Evolutionary conservation across 2,329 filamentous ascomycete genomes (phyloP), one percentile per base, ranked within the genome.

Genomic region (Metarhizium robertsii): DNA sequence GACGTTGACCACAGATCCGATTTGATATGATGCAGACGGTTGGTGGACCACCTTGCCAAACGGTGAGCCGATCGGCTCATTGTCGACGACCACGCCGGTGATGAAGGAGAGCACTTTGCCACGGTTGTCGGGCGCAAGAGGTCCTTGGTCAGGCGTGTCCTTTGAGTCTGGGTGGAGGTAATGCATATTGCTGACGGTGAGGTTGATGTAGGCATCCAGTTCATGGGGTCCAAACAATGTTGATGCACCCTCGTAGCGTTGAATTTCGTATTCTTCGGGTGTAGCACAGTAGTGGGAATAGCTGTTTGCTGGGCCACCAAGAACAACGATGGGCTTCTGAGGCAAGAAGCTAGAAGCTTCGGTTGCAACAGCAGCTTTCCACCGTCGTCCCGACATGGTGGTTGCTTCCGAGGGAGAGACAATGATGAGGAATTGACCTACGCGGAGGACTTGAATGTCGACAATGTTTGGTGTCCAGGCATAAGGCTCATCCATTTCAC

Each of bases 161-260:
- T 69, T 66, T 52, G 75, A 70, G 47, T 60, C 59, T 5, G 68
- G 64, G 6, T 60, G 59, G 73, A 69, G 49, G 74, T 74, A 54
- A 74, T 73, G 63, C 55, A 71, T 55, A 55, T 68, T 80, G 67
- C 87, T 83, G n/a, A 91, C 75, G 0, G 90, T 92, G 47, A 92
- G 77, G 69, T 95, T 92, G 73, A 96, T 88, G 73, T 94, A 94
- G 1, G 91, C 92, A 40, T 87, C 83, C 11, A 96, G 79, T 0
- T 90, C 89, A 69, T 91, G 84, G 2, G 81, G 87, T 0, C 92
- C 92, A 67, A 88, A 94, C 2, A 97, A 81, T 0, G 92, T 97
- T 6, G 88, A 92, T 0, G 90, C 92, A n/a, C 92, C 92, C 73
- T 97, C 92, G 71, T 96, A 96, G 10, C 92, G 86, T 72, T 96